phyloP scores from a whole-genome alignment of 495 filamentous ascomycete genomes.

The Aspergillus egyptiacus region DNA sequence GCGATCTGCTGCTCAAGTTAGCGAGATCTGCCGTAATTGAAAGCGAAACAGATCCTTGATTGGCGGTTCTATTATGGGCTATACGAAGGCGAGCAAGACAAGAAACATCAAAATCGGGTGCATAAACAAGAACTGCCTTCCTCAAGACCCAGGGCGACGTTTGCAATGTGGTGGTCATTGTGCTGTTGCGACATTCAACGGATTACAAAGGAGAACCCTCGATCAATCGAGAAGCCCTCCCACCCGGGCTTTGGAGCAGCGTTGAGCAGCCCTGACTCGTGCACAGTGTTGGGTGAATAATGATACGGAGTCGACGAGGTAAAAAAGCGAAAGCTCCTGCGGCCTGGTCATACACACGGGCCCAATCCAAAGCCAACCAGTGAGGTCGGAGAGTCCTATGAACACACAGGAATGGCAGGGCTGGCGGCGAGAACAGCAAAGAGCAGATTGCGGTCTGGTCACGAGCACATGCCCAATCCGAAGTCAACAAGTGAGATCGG shows the following conservation, averaged over 20 bases:
- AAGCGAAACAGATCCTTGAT: conserved; percentile 20
- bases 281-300: conserved; percentile 9
- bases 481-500: conserved; percentile 17
- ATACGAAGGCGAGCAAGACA: conserved; percentile 19
- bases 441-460: conserved; percentile 17
- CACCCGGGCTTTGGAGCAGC: conserved; percentile 17
- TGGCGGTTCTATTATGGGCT: conserved; percentile 15
- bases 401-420: too few relatives aligned
- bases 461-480: conserved; percentile 18
- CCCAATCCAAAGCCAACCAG: too few relatives aligned
- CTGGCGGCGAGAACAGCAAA: too few relatives aligned
- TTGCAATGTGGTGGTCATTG: conserved; percentile 15
- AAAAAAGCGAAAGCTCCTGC: conserved; percentile 14
- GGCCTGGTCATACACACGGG: too few relatives aligned
- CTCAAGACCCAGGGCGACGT: conserved; percentile 15
- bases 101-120: conserved; percentile 9
- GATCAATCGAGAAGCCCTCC: conserved; percentile 20
- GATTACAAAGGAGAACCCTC: conserved; percentile 13
- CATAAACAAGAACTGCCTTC: conserved; percentile 18
- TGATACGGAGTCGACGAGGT: conserved; percentile 11
- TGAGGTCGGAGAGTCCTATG: too few relatives aligned
- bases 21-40: conserved; percentile 16
- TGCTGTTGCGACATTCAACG: conserved; percentile 9
- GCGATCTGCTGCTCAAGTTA: conserved; percentile 18
- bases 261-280: conserved; percentile 21